Percentiles rank a stretch among this genome's conserved stretches.
These are phyloP conservation scores for Pyrenophora teres DNA, from an alignment of 2,329 filamentous ascomycete genomes.

Conservation along the genomic window DNA sequence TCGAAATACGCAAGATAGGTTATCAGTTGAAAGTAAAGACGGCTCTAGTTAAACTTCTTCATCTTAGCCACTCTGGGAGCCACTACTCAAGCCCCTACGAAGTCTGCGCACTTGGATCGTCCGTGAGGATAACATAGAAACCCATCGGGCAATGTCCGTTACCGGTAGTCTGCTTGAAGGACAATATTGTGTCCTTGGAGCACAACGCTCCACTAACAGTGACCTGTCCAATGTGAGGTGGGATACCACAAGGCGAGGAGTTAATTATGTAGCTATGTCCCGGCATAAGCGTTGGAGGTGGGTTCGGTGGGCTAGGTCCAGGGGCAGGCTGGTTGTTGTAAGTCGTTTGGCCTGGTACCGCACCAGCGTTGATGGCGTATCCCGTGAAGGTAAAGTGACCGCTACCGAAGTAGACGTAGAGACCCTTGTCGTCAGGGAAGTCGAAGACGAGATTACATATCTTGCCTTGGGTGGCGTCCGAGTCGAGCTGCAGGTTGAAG, in stretches of 20 bases:
- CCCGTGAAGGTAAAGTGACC: slow-evolving; percentile 33
- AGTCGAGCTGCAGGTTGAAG: slow-evolving; percentile 36
- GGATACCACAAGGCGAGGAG: slow-evolving; percentile 26
- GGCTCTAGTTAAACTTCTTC: too few relatives aligned
- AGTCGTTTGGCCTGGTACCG: slow-evolving; percentile 24
- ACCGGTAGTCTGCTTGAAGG: slow-evolving; percentile 27
- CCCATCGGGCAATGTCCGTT: slow-evolving; percentile 28
- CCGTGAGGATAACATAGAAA: slow-evolving; percentile 34
- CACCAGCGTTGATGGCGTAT: slow-evolving; percentile 28
- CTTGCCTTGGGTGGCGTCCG: slow-evolving; percentile 27
- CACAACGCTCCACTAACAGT: slow-evolving; percentile 30
- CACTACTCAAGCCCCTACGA: background rate
- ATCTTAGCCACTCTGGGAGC: too few relatives aligned
- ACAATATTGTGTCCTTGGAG: slow-evolving; percentile 26
- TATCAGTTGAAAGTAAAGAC: too few relatives aligned
- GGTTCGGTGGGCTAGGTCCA: slow-evolving; percentile 25
- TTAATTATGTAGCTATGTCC: slow-evolving; percentile 34
- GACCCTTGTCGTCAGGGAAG: slow-evolving; percentile 16
- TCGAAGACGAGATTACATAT: slow-evolving; percentile 40
- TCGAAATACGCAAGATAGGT: too few relatives aligned
- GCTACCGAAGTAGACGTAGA: slow-evolving; percentile 7
- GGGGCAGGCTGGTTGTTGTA: slow-evolving; percentile 30
- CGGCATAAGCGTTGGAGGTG: slow-evolving; percentile 25
- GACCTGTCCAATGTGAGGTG: slow-evolving; percentile 21
- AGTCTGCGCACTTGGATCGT: slow-evolving; percentile 17